Percentiles rank a stretch among this genome's conserved stretches.
Evolutionary conservation across 140 eudicot species (phyloP).

Genomic region (Bidens hawaiensis): DNA sequence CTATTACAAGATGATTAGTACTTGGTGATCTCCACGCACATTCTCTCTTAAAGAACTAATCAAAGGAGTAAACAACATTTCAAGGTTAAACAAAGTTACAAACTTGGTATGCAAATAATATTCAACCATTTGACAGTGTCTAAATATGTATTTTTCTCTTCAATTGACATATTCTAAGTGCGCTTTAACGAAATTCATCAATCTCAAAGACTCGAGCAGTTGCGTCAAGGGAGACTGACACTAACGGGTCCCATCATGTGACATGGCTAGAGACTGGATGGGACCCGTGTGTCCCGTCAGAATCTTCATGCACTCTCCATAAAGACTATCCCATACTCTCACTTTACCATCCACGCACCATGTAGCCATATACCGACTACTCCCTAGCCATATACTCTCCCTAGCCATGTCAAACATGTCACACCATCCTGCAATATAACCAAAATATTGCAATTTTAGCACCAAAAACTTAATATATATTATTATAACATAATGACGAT

Average conservation of each 20-base stretch:
- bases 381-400: too few relatives aligned
- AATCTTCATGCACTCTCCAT: conserved; percentile 61
- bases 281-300: conserved; percentile 59
- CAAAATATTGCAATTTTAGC: not conserved
- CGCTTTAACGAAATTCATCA: conserved; percentile 36
- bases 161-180: not conserved
- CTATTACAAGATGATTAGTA: too few relatives aligned
- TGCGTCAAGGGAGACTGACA: conserved; percentile 43
- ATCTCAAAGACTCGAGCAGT: conserved; percentile 80
- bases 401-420: conserved; percentile 77
- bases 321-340: conserved; percentile 83
- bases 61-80: too few relatives aligned
- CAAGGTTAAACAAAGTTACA: too few relatives aligned
- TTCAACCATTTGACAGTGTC: not conserved
- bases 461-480: not conserved
- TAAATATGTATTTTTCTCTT: not conserved
- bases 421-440: conserved; percentile 58
- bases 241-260: conserved; percentile 49
- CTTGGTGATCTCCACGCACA: too few relatives aligned
- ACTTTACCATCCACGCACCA: conserved; percentile 86
- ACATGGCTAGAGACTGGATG: conserved; percentile 61
- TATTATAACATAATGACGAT: not conserved
- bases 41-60: too few relatives aligned
- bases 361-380: conserved; percentile 57
- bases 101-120: too few relatives aligned